Conservation (phyloP, 2,329 filamentous ascomycete genomes). For the Penicillium sp. region DNA sequence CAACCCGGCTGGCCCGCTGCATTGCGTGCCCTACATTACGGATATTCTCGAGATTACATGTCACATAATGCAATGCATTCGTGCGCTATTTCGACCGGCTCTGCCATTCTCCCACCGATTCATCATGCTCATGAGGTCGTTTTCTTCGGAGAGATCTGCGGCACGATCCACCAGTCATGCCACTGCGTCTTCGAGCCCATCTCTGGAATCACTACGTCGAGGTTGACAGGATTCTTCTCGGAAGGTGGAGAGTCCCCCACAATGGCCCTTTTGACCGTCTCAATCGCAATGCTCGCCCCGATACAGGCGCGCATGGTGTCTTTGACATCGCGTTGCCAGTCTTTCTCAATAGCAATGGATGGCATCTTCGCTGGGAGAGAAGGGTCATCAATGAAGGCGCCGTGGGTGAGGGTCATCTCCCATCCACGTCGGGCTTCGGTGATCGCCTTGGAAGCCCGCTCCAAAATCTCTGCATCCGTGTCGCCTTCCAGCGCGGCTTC, state of each 20-base stretch:
- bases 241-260: constrained; percentile 19
- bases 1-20: too few relatives aligned
- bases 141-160: constrained; percentile 34
- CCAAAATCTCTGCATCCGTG: constrained; percentile 40
- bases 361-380: constrained; percentile 5
- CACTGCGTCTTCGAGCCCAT: constrained; percentile 41
- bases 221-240: constrained; percentile 17
- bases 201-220: constrained; percentile 39
- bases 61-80: too few relatives aligned
- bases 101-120: too few relatives aligned
- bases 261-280: constrained; percentile 58
- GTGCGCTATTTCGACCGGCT: background rate
- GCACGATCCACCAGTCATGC: constrained; percentile 48
- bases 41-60: too few relatives aligned
- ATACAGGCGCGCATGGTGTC: constrained; percentile 68
- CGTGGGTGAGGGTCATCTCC: constrained; percentile 42
- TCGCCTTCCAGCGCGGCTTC: constrained; percentile 45
- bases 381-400: constrained; percentile 32
- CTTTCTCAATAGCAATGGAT: constrained; percentile 53
- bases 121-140: constrained; percentile 2
- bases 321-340: constrained; percentile 61
- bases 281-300: constrained; percentile 63
- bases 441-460: constrained; percentile 40
- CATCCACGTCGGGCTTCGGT: constrained; percentile 44
- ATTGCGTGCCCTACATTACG: too few relatives aligned